Conservation (phyloP, 2,329 filamentous ascomycete species). For the Thermochaetoides dissita region DNA sequence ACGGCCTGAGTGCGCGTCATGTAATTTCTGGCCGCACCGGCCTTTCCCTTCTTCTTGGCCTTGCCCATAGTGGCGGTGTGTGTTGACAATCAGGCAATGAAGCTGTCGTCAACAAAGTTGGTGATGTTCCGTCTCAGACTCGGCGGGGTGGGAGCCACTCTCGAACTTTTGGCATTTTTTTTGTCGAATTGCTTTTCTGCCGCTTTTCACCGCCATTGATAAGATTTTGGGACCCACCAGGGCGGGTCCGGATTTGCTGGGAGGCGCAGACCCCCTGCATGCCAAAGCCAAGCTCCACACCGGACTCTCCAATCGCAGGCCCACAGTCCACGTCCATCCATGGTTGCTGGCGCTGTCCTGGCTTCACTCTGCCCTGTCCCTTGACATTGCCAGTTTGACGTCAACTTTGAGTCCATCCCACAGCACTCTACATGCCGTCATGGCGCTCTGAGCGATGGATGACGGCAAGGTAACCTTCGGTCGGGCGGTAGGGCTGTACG, state of each 20-base stretch:
- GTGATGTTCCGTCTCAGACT: too few relatives aligned
- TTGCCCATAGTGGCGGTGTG: slow-evolving; percentile 42
- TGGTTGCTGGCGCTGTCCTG: neutral
- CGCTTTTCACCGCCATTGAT: slow-evolving; percentile 15
- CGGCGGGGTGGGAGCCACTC: slow-evolving; percentile 5
- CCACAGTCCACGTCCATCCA: too few relatives aligned
- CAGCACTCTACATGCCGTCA: slow-evolving; percentile 5
- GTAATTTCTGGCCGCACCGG: slow-evolving; percentile 95
- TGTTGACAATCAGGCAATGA: slow-evolving; percentile 3
- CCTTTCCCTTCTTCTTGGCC: slow-evolving; percentile 84
- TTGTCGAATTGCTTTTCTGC: slow-evolving; percentile 16
- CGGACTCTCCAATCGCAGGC: too few relatives aligned
- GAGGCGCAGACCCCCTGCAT: too few relatives aligned
- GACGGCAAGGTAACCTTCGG: slow-evolving; percentile 25
- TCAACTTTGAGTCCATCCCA: too few relatives aligned
- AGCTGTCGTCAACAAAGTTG: too few relatives aligned
- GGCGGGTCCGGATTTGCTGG: too few relatives aligned
- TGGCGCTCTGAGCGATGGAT: slow-evolving; percentile 20
- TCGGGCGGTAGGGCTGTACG: slow-evolving; percentile 53
- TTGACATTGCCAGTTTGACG: neutral
- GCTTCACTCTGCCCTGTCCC: slow-evolving; percentile 1
- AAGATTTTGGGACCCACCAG: slow-evolving; percentile 5
- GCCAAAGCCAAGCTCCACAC: too few relatives aligned
- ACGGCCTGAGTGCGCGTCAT: slow-evolving; percentile 94
- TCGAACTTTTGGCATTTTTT: slow-evolving; percentile 11